These are phyloP conservation scores for Neoarthrinium moseri DNA, from an alignment of 2,329 filamentous ascomycete species.

Conservation along the genomic window DNA sequence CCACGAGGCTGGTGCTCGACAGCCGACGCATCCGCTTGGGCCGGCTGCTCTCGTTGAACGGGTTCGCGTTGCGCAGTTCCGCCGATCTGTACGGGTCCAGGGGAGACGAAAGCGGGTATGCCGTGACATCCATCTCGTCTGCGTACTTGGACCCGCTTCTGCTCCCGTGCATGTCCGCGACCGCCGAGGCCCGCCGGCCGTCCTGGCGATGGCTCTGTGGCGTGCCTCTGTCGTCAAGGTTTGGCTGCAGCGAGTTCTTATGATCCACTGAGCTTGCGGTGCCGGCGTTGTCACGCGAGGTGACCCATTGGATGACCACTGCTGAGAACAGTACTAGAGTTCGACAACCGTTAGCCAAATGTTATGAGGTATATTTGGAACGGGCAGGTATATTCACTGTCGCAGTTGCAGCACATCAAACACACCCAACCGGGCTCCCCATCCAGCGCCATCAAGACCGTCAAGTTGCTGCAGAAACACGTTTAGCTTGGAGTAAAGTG, in stretches of 20 bases:
- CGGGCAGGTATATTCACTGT: constrained; percentile 42
- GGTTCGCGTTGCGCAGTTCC: neutral
- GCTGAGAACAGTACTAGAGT: constrained; percentile 57
- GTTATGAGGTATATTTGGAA: neutral
- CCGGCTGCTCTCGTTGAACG: neutral
- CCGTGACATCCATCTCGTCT: constrained; percentile 1
- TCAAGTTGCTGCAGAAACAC: constrained; percentile 47
- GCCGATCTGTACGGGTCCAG: neutral
- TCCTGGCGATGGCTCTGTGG: neutral
- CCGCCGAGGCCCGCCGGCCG: neutral
- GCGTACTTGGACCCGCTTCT: neutral
- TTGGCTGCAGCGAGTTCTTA: neutral
- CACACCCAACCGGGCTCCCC: constrained; percentile 66
- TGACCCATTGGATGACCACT: constrained; percentile 62
- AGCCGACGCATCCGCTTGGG: too few relatives aligned
- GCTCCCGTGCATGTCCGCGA: neutral
- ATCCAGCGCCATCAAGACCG: constrained; percentile 55
- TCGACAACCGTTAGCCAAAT: neutral
- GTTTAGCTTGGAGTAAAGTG: neutral
- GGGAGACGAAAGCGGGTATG: neutral
- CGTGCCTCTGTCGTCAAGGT: neutral
- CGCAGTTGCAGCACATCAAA: constrained; percentile 63
- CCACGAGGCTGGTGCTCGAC: too few relatives aligned
- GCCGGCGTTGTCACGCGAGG: constrained; percentile 42
- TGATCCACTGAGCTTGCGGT: constrained; percentile 9